A percentile compares a stretch with the other conserved stretches of the same genome.
Evolutionary conservation across 2,329 filamentous ascomycete genomes (phyloP).

Genomic region (Diplodia mutila): DNA sequence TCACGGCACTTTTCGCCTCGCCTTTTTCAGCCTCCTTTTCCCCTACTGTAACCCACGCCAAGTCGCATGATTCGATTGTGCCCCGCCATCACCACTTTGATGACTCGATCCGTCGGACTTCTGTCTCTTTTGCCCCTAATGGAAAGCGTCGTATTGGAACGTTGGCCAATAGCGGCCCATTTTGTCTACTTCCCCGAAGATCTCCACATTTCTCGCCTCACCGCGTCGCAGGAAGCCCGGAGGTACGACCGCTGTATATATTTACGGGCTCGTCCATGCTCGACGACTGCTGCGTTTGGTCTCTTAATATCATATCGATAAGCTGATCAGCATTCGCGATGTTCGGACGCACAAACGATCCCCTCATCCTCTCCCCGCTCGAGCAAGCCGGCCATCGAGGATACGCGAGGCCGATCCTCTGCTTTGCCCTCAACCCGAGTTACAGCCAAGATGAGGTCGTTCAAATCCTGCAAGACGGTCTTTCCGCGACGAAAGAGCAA

Average conservation of each 20-base stretch:
- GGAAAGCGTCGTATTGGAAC: neutral
- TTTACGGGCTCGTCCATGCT: neutral
- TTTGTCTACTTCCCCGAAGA: neutral
- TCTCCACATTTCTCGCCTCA: conserved; percentile 22
- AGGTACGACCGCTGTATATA: conserved; percentile 1
- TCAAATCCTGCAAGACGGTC: neutral
- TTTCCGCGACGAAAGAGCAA: neutral
- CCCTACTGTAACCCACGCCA: too few species aligned
- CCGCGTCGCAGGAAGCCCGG: conserved; percentile 1
- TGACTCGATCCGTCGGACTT: conserved; percentile 6
- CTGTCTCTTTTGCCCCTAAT: conserved; percentile 13
- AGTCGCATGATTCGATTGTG: neutral
- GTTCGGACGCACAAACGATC: conserved; percentile 13
- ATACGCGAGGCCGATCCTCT: conserved; percentile 14
- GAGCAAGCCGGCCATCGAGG: conserved; percentile 8
- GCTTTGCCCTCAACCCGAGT: neutral
- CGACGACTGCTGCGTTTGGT: neutral
- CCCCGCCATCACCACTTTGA: neutral
- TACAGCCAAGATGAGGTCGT: conserved; percentile 4
- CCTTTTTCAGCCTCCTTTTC: conserved; percentile 17
- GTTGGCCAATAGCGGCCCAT: neutral
- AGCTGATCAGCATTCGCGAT: neutral
- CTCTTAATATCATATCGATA: neutral
- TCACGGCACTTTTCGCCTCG: neutral
- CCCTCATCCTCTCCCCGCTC: conserved; percentile 2